Percentiles rank a stretch among this genome's conserved stretches.
These are phyloP conservation scores for Metschnikowia similis DNA, from an alignment of 805 yeast species.

Conservation along the genomic window DNA sequence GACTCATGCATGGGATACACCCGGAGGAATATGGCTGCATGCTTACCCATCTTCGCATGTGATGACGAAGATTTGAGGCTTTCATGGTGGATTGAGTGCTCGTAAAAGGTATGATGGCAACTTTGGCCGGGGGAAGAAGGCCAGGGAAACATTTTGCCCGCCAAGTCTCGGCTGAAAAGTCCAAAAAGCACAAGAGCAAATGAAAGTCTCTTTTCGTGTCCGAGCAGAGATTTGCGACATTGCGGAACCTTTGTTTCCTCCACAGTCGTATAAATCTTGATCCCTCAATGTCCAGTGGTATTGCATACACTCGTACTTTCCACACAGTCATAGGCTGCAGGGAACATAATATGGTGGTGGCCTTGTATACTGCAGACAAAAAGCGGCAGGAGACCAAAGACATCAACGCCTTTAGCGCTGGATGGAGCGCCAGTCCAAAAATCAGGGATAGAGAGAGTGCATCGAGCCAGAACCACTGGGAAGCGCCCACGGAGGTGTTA, in stretches of 20 bases:
- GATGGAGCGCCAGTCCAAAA: constrained; percentile 10
- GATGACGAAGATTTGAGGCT: constrained; percentile 5
- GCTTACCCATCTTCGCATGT: constrained; percentile 10
- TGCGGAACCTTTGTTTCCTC: constrained; percentile 23
- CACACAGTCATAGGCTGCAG: constrained; percentile 13
- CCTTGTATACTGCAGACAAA: constrained; percentile 43
- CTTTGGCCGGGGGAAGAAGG: background rate
- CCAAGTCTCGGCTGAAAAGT: constrained; percentile 42
- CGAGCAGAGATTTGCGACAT: constrained; percentile 15
- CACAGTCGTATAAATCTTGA: constrained; percentile 28
- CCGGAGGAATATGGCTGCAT: constrained; percentile 2
- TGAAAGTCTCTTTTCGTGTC: constrained; percentile 29
- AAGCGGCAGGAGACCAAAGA: constrained; percentile 41
- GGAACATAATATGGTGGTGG: background rate
- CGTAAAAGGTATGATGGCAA: constrained; percentile 2
- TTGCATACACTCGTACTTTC: constrained; percentile 42
- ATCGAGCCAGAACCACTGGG: constrained; percentile 56
- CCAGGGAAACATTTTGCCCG: constrained; percentile 4
- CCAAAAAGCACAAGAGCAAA: constrained; percentile 37
- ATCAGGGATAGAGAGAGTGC: constrained; percentile 31
- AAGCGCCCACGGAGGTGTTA: constrained; percentile 26
- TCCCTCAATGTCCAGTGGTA: constrained; percentile 44
- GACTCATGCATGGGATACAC: constrained; percentile 17
- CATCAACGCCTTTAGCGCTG: constrained; percentile 33
- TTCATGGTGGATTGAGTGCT: constrained; percentile 1